phyloP scores from a whole-genome alignment of 805 yeast species.

The Candida patagonica region DNA sequence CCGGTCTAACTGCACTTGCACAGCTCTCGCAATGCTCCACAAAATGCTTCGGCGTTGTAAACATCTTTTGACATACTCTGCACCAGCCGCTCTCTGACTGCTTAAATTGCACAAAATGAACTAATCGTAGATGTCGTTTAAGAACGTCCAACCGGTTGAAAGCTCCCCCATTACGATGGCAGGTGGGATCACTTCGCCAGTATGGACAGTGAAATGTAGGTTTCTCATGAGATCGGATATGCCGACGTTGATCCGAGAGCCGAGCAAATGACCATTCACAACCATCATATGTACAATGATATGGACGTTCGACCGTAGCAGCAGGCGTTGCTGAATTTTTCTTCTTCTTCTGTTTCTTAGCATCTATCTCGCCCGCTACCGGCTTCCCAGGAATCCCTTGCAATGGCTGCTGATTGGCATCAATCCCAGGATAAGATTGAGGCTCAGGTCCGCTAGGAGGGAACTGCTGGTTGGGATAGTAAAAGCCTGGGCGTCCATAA shows the following conservation, averaged over 20 bases:
- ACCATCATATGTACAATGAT: conserved; percentile 29
- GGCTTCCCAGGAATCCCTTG: conserved; percentile 1
- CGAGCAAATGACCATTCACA: conserved; percentile 68
- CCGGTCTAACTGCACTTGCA: conserved; percentile 32
- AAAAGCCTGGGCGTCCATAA: neutral
- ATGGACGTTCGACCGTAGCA: conserved; percentile 24
- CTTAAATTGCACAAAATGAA: conserved; percentile 48
- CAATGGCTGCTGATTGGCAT: neutral
- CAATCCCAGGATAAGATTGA: neutral
- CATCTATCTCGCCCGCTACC: conserved; percentile 4
- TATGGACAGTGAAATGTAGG: conserved; percentile 68
- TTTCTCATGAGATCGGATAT: conserved; percentile 52
- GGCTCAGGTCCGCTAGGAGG: neutral
- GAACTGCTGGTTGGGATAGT: conserved; percentile 1
- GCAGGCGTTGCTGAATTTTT: conserved; percentile 7
- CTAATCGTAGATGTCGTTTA: conserved; percentile 61
- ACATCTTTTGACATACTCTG: conserved; percentile 50
- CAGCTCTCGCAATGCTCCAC: conserved; percentile 59
- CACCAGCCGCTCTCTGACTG: conserved; percentile 60
- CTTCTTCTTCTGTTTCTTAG: conserved; percentile 6
- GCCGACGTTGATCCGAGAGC: conserved; percentile 61
- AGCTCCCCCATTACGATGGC: conserved; percentile 70
- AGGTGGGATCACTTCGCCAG: conserved; percentile 58
- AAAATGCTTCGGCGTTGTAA: conserved; percentile 45
- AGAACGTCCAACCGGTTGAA: conserved; percentile 67